These are phyloP conservation scores for Cutaneotrichosporon daszewskae DNA, from an alignment of 1,284 basidiomycete species.

Conservation along the genomic window DNA sequence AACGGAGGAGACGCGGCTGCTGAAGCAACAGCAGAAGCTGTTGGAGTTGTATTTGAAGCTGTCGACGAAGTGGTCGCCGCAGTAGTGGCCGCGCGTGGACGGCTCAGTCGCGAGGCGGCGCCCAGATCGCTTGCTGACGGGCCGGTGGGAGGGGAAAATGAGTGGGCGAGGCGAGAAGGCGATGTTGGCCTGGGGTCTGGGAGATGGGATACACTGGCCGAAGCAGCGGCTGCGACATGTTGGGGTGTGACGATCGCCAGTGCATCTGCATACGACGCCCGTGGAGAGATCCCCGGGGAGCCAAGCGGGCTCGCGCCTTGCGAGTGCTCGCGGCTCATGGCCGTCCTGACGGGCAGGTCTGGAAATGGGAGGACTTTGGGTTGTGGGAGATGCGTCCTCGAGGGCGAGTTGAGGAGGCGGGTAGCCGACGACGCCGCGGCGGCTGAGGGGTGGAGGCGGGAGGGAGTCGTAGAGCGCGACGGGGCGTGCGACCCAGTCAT, in stretches of 20 bases:
- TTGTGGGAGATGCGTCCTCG: conserved; percentile 11
- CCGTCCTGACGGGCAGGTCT: conserved; percentile 11
- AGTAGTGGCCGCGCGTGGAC: too few species aligned
- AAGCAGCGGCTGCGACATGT: too few species aligned
- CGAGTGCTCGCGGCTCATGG: conserved; percentile 11
- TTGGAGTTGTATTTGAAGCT: neutral
- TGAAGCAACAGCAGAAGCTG: too few species aligned
- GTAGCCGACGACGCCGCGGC: conserved; percentile 5
- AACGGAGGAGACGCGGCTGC: too few species aligned
- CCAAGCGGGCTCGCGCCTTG: conserved; percentile 6
- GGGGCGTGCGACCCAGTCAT: conserved; percentile 8
- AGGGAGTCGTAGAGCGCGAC: conserved; percentile 16
- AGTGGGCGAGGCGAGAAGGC: too few species aligned
- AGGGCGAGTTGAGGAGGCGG: conserved; percentile 1
- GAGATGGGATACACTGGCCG: too few species aligned
- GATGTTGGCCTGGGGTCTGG: too few species aligned
- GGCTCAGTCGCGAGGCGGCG: too few species aligned
- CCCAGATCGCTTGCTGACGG: too few species aligned
- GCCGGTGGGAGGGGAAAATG: too few species aligned
- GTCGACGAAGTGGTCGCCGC: too few species aligned
- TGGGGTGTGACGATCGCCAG: conserved; percentile 1
- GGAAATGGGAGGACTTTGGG: conserved; percentile 21
- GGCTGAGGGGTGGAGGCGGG: conserved; percentile 15
- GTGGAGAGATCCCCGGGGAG: conserved; percentile 1
- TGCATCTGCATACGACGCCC: conserved; percentile 4